Conservation (phyloP, 148 eudicot species). For the Arbutus unedo region DNA sequence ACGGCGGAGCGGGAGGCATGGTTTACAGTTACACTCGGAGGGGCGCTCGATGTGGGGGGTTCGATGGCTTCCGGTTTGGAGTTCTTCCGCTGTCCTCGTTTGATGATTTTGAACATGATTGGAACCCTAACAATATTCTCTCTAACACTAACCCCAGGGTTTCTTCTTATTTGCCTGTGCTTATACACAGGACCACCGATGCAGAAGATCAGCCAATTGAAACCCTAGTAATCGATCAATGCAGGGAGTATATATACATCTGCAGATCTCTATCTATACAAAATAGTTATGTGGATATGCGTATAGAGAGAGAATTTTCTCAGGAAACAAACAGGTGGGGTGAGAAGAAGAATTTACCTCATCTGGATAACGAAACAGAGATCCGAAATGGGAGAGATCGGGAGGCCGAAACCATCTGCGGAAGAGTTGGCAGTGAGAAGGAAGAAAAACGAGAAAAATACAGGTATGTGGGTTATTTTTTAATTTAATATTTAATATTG, state of each 20-base stretch:
- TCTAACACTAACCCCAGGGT: neutral
- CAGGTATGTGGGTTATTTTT: neutral
- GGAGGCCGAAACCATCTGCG: conserved; percentile 12
- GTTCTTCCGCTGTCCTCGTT: conserved; percentile 28
- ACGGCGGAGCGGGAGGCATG: conserved; percentile 34
- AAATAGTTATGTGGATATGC: neutral
- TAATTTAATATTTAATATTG: neutral
- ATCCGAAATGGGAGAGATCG: conserved; percentile 28
- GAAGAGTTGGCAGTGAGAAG: conserved; percentile 12
- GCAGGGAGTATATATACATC: neutral
- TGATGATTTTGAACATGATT: conserved; percentile 34
- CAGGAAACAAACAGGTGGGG: neutral
- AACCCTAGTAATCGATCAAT: conserved; percentile 6
- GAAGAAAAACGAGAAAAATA: neutral
- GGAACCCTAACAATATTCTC: neutral
- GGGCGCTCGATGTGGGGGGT: conserved; percentile 25
- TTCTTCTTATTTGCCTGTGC: neutral
- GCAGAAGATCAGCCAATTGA: conserved; percentile 10
- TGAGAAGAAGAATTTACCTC: conserved; percentile 1
- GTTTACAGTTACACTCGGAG: conserved; percentile 34
- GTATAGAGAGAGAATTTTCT: neutral
- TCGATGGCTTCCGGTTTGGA: conserved; percentile 37
- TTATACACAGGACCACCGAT: neutral
- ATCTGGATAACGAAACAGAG: conserved; percentile 2
- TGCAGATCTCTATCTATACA: neutral